Conservation (phyloP, 2,329 filamentous ascomycete species). For the Trichocomaceae sp. region DNA sequence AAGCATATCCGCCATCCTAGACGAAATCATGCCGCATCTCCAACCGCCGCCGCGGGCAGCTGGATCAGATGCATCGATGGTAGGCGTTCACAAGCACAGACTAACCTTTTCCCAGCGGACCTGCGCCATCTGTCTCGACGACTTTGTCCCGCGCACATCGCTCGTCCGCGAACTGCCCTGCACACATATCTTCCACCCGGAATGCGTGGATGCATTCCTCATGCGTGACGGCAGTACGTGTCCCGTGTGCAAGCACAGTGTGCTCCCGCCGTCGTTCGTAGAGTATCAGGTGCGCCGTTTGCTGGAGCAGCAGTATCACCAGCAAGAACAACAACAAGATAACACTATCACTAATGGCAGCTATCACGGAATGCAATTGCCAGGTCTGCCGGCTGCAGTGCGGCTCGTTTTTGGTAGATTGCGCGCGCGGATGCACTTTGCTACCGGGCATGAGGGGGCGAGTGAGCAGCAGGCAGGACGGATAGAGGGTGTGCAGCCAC, state of each 20-base stretch:
- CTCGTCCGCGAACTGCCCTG: slow-evolving; percentile 81
- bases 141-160: slow-evolving; percentile 63
- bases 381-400: background rate
- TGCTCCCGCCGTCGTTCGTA: slow-evolving; percentile 63
- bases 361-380: background rate
- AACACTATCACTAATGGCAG: too few species aligned
- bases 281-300: slow-evolving; percentile 67
- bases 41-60: background rate
- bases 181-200: slow-evolving; percentile 85
- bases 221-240: slow-evolving; percentile 75
- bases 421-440: background rate
- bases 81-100: too few species aligned
- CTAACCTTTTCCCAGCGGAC: slow-evolving; percentile 62
- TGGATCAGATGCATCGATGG: slow-evolving; percentile 9
- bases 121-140: slow-evolving; percentile 85
- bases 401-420: background rate
- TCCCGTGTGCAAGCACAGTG: slow-evolving; percentile 80
- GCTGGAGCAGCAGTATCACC: slow-evolving; percentile 77
- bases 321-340: slow-evolving; percentile 49
- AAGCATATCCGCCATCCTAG: slow-evolving; percentile 9
- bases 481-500: background rate
- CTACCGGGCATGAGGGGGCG: background rate
- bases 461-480: background rate
- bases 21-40: slow-evolving; percentile 5
- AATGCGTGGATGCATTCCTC: slow-evolving; percentile 84